Conservation (phyloP, 768 basidiomycete genomes). For the Pulveroboletus sp. region DNA sequence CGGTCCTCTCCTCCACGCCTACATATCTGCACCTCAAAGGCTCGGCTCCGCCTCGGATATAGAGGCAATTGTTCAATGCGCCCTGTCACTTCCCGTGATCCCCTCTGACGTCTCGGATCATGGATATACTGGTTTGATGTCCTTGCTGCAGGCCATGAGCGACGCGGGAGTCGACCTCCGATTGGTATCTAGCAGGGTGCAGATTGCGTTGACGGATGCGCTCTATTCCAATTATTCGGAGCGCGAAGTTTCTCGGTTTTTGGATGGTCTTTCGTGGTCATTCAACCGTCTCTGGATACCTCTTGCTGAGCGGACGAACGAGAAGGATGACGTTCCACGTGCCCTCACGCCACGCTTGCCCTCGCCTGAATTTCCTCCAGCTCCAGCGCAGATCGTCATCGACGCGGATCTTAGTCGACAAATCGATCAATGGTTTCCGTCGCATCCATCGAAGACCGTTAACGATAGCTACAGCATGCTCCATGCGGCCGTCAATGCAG, state of each 20-base stretch:
- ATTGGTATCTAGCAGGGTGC: constrained; percentile 18
- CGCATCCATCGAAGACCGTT: constrained; percentile 27
- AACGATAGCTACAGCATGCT: constrained; percentile 48
- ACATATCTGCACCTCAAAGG: constrained; percentile 36
- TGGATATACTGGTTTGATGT: constrained; percentile 39
- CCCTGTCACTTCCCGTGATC: constrained; percentile 28
- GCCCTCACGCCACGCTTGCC: constrained; percentile 10
- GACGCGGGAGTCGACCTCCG: constrained; percentile 30
- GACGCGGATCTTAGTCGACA: constrained; percentile 27
- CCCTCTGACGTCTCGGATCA: constrained; percentile 19
- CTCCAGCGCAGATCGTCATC: constrained; percentile 14
- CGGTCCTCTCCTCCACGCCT: constrained; percentile 42
- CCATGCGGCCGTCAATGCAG: constrained; percentile 36
- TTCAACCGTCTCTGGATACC: constrained; percentile 21
- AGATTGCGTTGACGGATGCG: constrained; percentile 19
- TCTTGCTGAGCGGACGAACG: constrained; percentile 15
- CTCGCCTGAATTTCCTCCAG: constrained; percentile 11
- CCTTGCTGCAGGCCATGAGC: constrained; percentile 42
- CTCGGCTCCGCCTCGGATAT: constrained; percentile 40
- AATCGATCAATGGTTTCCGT: constrained; percentile 34
- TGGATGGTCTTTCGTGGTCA: constrained; percentile 15
- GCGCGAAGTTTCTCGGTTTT: constrained; percentile 23
- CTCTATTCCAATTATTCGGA: constrained; percentile 20
- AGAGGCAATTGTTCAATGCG: constrained; percentile 41
- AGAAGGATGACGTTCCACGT: constrained; percentile 1